phyloP scores from a whole-genome alignment of 2,329 filamentous ascomycete species.

The Alternaria triticimaculans region DNA sequence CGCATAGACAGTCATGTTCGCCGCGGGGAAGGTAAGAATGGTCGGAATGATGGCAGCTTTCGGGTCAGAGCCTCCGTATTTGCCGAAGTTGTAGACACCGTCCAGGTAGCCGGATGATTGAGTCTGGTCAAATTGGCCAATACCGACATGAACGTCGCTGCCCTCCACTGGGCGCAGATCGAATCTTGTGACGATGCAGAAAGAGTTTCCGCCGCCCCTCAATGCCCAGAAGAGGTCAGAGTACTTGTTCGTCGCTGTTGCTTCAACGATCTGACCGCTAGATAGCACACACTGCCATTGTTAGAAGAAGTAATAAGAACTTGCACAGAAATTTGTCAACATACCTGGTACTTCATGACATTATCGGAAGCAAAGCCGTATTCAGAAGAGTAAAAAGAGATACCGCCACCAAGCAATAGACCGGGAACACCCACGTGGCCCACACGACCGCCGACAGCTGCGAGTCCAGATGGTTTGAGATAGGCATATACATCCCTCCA shows the following conservation, averaged over 20 bases:
- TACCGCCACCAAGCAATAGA: constrained; percentile 34
- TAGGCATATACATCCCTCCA: constrained; percentile 41
- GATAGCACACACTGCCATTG: constrained; percentile 27
- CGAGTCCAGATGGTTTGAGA: constrained; percentile 27
- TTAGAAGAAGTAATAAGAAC: neutral
- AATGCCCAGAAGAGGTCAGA: constrained; percentile 45
- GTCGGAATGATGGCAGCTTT: constrained; percentile 31
- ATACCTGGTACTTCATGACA: constrained; percentile 30
- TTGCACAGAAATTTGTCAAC: neutral
- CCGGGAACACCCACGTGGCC: constrained; percentile 41
- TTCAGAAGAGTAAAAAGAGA: constrained; percentile 28
- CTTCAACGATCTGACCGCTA: constrained; percentile 29
- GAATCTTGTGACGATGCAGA: constrained; percentile 28
- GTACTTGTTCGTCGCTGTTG: constrained; percentile 27
- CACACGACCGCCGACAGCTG: constrained; percentile 38
- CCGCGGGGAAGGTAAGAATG: constrained; percentile 18
- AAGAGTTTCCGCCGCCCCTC: constrained; percentile 35
- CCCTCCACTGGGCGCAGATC: constrained; percentile 16
- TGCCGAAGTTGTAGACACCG: constrained; percentile 27
- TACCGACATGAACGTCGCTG: constrained; percentile 18
- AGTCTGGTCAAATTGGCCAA: constrained; percentile 20
- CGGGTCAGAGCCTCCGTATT: constrained; percentile 22
- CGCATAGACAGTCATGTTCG: constrained; percentile 21
- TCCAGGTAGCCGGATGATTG: constrained; percentile 24
- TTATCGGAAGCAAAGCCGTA: constrained; percentile 29